Evolutionary conservation across 257 asterid genomes (phyloP).

Genomic region (Craterostigma plantagineum): DNA sequence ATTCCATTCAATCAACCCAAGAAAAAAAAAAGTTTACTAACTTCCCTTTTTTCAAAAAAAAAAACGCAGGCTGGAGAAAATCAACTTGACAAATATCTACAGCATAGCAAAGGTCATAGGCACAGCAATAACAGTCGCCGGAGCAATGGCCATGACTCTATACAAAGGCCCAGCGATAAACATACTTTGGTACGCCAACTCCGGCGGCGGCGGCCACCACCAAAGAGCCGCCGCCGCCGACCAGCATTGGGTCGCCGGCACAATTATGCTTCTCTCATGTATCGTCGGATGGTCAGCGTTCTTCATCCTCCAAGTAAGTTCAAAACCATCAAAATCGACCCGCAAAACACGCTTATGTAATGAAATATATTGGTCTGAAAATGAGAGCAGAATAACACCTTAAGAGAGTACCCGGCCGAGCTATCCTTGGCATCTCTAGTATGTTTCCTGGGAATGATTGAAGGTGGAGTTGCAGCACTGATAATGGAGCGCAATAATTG

Average conservation of each 20-base stretch:
- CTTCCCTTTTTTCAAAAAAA: neutral
- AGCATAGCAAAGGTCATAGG: conserved; percentile 72
- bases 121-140: conserved; percentile 49
- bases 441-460: conserved; percentile 51
- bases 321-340: neutral
- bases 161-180: conserved; percentile 67
- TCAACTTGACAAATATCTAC: conserved; percentile 30
- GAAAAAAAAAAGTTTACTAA: neutral
- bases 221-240: conserved; percentile 7
- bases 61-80: conserved; percentile 50
- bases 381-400: conserved; percentile 38
- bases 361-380: too few relatives aligned
- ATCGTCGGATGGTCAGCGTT: conserved; percentile 72
- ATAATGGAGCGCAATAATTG: conserved; percentile 36
- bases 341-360: too few relatives aligned
- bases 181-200: conserved; percentile 31
- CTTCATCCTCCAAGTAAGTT: conserved; percentile 56
- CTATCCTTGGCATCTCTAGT: conserved; percentile 44
- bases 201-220: conserved; percentile 22
- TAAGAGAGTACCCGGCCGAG: conserved; percentile 75
- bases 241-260: conserved; percentile 63
- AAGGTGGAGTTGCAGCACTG: conserved; percentile 59
- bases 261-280: conserved; percentile 34
- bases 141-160: conserved; percentile 91
- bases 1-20: neutral